Base-by-base conservation (phyloP, 495 filamentous ascomycete species). In the Podospora pseudopauciseta region DNA sequence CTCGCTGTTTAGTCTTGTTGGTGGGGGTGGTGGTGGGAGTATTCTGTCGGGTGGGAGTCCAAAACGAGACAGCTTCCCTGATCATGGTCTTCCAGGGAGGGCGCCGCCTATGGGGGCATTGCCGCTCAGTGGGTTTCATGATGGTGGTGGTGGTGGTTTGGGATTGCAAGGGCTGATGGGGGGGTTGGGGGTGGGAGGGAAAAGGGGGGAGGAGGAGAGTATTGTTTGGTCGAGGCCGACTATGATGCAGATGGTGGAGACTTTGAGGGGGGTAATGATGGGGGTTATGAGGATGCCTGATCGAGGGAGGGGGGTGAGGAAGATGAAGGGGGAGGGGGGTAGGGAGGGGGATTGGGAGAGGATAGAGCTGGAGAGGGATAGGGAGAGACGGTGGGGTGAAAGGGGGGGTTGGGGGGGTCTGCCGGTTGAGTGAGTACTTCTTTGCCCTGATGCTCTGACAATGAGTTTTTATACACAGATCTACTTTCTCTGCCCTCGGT, bases 191-290 rank as follows among this genome's bases (percentile, higher is more conserved):
- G 23, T 20, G 0, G 55, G 7, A 2, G 55, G 55, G n/a, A 58
- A 23, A n/a, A 58, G 55, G n/a, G 23, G 55, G n/a, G 23, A 58
- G 5, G 55, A 58, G 55, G 55, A 26, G n/a, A 58, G 23, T 19
- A 20, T n/a, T 4, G 67, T 74, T n/a, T 81, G 81, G 79, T 73
- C 81, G 27, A 80, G 79, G 13, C 80, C 79, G 16, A 80, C 70
- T 6, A 58, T 82, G 20, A 71, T 79, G 55, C 78, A 80, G 75
- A 80, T 83, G 79, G 79, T 77, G 18, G 81, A 83, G 73, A 66
- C 74, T 0, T 60, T 84, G 32, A 72, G 78, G 63, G 77, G 76
- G 4, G 69, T 55, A 5, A 74, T 83, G 67, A 80, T 83, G 76
- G 70, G 39, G 39, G 39, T 49, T 6, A 16, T 49, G 39, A 16